Evolutionary conservation across 2,329 filamentous ascomycete species (phyloP), one percentile per base, ranked within the genome.

Genomic region (Pestalotiopsis sp.): DNA sequence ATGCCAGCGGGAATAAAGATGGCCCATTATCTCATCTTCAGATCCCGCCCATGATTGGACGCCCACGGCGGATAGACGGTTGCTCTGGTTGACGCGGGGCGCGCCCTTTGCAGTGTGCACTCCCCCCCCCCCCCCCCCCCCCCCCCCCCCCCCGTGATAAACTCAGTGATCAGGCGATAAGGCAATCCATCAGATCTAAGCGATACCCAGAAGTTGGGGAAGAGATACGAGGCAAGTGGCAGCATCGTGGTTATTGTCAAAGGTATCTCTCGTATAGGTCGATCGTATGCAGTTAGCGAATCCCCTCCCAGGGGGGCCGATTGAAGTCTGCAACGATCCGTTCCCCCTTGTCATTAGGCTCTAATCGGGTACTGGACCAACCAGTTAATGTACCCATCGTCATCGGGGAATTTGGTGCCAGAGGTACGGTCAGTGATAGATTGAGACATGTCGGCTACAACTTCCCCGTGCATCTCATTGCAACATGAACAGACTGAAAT

Each of bases 321-420:
- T 36, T 17, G 36, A 36, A 11, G 20, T 13, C 31, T 61, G 31
- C 59, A 61, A 61, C 59, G 59, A 64, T 45, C 57, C 25, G 31
- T 36, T 23, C 38, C 39, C 62, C 62, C 62, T 64, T 52, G 62
- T 52, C 62, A 39, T 64, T 49, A 64, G 62, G 62, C 62, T 45
- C 62, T 36, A 61, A 61, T 52, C 45, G 45, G 45, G 45, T 52
- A n/a, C 45, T 20, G 45, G 45, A n/a, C 14, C 45, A 17, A 52
- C 27, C 27, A 31, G 27, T 31, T 31, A 52, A n/a, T n/a, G 45
- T 52, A n/a, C 7, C 45, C 45, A 52, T 52, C 20, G 45, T n/a
- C 45, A 52, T 52, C 17, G 45, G 45, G 45, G 20, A 52, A 31
- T 31, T 52, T 52, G 14, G 3, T 52, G 45, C 20, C 20, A 9